A percentile compares a stretch with the other conserved stretches of the same genome.
These are phyloP conservation scores for Stagonosporopsis cucurbitacearum DNA, from an alignment of 2,329 filamentous ascomycete species.

Conservation along the genomic window DNA sequence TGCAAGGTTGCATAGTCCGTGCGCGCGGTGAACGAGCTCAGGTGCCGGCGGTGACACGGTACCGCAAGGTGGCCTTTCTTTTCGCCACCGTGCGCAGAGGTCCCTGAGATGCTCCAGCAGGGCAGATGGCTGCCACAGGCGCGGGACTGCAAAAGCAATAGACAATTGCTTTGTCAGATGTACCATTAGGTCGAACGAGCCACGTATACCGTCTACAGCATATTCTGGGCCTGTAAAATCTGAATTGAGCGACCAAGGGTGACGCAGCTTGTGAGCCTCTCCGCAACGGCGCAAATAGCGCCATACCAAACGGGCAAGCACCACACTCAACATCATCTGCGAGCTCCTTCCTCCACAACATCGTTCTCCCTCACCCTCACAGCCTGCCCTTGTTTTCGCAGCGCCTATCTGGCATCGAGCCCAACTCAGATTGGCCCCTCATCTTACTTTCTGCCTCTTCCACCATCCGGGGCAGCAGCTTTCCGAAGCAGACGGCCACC, in stretches of 20 bases:
- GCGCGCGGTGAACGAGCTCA: conserved; percentile 23
- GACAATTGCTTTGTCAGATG: background rate
- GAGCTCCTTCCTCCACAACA: conserved; percentile 30
- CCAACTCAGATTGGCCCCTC: conserved; percentile 1
- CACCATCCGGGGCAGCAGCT: conserved; percentile 12
- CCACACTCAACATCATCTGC: conserved; percentile 33
- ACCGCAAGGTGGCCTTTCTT: conserved; percentile 29
- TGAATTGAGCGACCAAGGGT: background rate
- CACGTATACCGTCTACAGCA: background rate
- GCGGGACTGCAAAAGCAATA: background rate
- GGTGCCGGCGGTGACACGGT: conserved; percentile 17
- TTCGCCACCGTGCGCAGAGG: conserved; percentile 27
- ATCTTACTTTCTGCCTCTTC: background rate
- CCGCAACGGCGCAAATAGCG: conserved; percentile 23
- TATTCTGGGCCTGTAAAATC: background rate
- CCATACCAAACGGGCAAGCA: conserved; percentile 29
- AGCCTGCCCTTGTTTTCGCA: background rate
- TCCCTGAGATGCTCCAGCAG: conserved; percentile 13
- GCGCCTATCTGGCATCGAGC: background rate
- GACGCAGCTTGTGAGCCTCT: conserved; percentile 21
- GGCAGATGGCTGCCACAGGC: background rate
- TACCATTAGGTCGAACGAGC: background rate
- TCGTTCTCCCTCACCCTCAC: conserved; percentile 19
- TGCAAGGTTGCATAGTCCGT: conserved; percentile 17
- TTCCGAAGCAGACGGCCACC: conserved; percentile 28